A percentile compares a stretch with the other conserved stretches of the same genome.
Evolutionary conservation across 2,329 filamentous ascomycete genomes (phyloP).

Genomic region (Phialophora tarda): DNA sequence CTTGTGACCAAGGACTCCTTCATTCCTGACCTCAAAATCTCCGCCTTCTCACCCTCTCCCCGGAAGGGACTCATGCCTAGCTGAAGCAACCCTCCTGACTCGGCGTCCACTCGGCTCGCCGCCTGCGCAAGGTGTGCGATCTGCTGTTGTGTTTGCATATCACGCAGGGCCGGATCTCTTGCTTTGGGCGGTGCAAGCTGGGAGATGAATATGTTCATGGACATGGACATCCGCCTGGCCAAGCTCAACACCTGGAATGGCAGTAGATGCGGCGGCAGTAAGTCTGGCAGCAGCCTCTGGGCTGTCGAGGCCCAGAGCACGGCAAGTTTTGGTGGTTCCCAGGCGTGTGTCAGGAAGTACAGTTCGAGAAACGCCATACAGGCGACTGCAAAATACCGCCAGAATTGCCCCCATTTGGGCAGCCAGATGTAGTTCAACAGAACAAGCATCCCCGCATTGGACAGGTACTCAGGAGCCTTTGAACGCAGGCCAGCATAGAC

Average conservation of each 20-base stretch:
- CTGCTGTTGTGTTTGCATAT: conserved; percentile 63
- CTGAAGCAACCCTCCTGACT: conserved; percentile 72
- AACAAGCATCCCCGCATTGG: conserved; percentile 44
- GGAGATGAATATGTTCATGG: conserved; percentile 79
- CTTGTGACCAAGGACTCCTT: conserved; percentile 89
- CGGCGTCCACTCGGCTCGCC: conserved; percentile 66
- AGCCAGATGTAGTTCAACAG: conserved; percentile 40
- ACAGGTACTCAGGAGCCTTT: conserved; percentile 48
- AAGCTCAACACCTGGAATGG: conserved; percentile 84
- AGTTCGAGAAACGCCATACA: conserved; percentile 63
- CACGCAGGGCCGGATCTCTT: conserved; percentile 43
- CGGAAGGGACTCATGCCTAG: conserved; percentile 82
- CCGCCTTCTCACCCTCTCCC: conserved; percentile 69
- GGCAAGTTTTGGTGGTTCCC: conserved; percentile 30
- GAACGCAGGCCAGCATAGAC: conserved; percentile 67
- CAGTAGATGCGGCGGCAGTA: conserved; percentile 59
- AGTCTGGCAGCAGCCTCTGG: conserved; percentile 44
- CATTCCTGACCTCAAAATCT: conserved; percentile 71
- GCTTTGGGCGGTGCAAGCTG: conserved; percentile 70
- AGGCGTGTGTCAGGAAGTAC: conserved; percentile 58
- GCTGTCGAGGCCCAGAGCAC: conserved; percentile 26
- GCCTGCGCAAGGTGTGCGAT: conserved; percentile 70
- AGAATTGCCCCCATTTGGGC: conserved; percentile 45
- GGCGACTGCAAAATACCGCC: conserved; percentile 60
- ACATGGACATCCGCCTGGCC: conserved; percentile 75